These are phyloP conservation scores for Penicillium digitatum DNA, from an alignment of 2,329 filamentous ascomycete genomes.

Conservation along the genomic window DNA sequence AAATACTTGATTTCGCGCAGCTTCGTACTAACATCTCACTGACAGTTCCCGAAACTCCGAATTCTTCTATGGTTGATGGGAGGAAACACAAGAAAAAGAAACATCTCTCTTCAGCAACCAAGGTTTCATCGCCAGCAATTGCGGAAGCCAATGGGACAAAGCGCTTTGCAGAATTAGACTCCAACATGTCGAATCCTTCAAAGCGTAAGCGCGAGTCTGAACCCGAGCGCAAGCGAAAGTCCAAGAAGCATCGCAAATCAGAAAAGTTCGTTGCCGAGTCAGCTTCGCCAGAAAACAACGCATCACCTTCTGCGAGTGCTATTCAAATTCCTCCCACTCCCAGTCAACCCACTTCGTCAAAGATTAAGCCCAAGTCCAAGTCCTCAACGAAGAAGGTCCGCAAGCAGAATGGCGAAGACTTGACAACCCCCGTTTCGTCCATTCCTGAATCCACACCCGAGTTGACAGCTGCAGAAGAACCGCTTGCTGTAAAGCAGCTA, in stretches of 20 bases:
- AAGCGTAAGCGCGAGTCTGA: slow-evolving; percentile 30
- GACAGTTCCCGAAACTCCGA: slow-evolving; percentile 7
- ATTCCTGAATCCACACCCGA: not conserved
- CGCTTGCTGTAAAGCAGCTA: not conserved
- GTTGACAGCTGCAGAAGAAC: not conserved
- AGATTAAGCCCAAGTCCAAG: not conserved
- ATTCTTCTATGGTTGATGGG: not conserved
- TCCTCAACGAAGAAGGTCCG: not conserved
- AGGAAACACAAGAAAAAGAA: slow-evolving; percentile 11
- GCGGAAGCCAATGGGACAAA: not conserved
- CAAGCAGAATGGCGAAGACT: not conserved
- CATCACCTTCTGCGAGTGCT: not conserved
- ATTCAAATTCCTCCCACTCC: not conserved
- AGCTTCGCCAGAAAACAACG: not conserved
- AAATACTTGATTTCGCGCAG: not conserved
- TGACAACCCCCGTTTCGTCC: not conserved
- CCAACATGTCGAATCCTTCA: slow-evolving; percentile 12
- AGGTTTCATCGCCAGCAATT: not conserved
- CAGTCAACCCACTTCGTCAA: not conserved
- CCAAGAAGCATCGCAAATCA: slow-evolving; percentile 5
- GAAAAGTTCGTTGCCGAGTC: not conserved
- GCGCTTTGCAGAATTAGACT: not conserved
- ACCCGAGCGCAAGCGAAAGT: slow-evolving; percentile 1
- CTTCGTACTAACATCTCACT: not conserved
- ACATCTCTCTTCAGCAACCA: not conserved